These are phyloP conservation scores for Peniophora sp. DNA, from an alignment of 1,284 basidiomycete species.

Conservation along the genomic window DNA sequence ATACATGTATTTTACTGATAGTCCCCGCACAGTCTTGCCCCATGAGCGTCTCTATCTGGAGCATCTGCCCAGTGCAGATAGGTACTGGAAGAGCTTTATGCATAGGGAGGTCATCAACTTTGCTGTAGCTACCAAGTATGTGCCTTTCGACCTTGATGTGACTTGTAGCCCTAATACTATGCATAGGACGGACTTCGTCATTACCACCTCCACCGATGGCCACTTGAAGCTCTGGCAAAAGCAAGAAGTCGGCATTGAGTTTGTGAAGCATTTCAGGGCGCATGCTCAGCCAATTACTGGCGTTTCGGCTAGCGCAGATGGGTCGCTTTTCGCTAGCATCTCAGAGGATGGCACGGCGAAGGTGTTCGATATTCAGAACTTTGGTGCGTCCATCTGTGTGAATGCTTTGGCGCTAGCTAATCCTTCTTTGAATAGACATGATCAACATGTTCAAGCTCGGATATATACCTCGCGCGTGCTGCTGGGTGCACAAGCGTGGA, in stretches of 20 bases:
- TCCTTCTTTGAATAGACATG: slow-evolving; percentile 67
- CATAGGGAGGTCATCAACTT: slow-evolving; percentile 92
- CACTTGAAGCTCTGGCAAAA: slow-evolving; percentile 99
- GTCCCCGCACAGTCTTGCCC: slow-evolving; percentile 48
- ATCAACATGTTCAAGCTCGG: slow-evolving; percentile 95
- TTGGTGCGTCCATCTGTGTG: slow-evolving; percentile 45
- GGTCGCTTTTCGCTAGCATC: slow-evolving; percentile 85
- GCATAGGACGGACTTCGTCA: slow-evolving; percentile 80
- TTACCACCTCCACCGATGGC: slow-evolving; percentile 94
- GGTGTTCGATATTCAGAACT: slow-evolving; percentile 97
- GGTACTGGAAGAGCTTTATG: slow-evolving; percentile 98
- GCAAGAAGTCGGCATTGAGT: slow-evolving; percentile 86
- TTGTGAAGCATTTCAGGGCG: slow-evolving; percentile 91
- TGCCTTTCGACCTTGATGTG: slow-evolving; percentile 5
- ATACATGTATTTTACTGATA: slow-evolving; percentile 24
- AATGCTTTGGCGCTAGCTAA: slow-evolving; percentile 11
- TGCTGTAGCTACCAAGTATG: slow-evolving; percentile 77
- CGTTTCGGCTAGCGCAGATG: slow-evolving; percentile 87
- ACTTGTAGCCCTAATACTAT: neutral
- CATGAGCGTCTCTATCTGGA: slow-evolving; percentile 85
- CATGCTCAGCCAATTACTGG: slow-evolving; percentile 78
- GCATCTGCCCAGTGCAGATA: slow-evolving; percentile 85
- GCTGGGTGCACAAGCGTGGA: slow-evolving; percentile 89
- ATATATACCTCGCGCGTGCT: slow-evolving; percentile 79
- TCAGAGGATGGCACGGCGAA: slow-evolving; percentile 84